Base-by-base conservation (phyloP, 2,329 filamentous ascomycete genomes). In the Sordariomycetes sp. region DNA sequence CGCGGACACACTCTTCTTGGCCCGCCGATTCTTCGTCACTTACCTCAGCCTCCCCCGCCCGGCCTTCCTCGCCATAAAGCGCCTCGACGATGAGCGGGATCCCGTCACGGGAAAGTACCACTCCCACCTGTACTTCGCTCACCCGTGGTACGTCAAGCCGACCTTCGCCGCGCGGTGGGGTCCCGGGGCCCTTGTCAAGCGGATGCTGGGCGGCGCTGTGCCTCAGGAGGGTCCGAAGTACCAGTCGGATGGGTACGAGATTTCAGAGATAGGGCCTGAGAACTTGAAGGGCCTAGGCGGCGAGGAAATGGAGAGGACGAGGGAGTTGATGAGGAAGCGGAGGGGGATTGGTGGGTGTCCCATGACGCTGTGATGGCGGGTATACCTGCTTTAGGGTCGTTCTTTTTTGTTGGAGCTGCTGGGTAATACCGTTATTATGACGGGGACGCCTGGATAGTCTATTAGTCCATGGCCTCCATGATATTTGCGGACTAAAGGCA, bases 111-210 rank as follows among this genome's bases (percentile, higher is more conserved):
- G 72, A 3, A 69, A 71, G 7, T 70, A 74, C 60, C 72, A 74
- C 60, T 61, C 72, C 15, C 65, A 64, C 0, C 54, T 67, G 17
- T 79, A 73, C 66, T 70, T 74, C 39, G 69, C 73, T 0, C 73
- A 76, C 10, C 80, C 79, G 10, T 80, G 76, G 67, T 81, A 80
- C 62, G 71, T 79, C 52, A 72, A 76, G 62, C 72, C 71, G 28
- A 79, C 72, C 0, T 66, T 71, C 53, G 73, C 67, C 72, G 75
- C 70, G 59, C 71, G 70, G 50, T 82, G 72, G 74, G 74, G 73
- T 32, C 76, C 69, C 0, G 64, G 64, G 53, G 76, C 70, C 0
- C 72, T 70, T 71, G 56, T 75, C 12, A 74, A 70, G 32, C 68
- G 76, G 64, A 53, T 71, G 4, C 62, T 74, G 32, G 76, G 77